Evolutionary conservation across 2,329 filamentous ascomycete species (phyloP), one percentile per base, ranked within the genome.

Genomic region (Tolypocladium ovalisporum): DNA sequence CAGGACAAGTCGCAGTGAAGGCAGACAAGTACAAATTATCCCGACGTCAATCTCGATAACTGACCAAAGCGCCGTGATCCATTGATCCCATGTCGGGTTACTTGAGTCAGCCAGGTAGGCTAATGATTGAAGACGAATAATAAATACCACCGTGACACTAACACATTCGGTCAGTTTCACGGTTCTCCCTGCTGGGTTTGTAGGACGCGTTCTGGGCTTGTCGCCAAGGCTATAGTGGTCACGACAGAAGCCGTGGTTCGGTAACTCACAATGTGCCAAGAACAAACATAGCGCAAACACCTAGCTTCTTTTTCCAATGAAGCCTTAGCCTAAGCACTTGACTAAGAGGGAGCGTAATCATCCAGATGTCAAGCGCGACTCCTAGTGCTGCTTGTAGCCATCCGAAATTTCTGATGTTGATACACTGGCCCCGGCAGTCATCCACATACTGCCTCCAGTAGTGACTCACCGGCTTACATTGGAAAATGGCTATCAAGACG

Each of bases 361-460:
- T 75, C 66, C 72, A 73, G 3, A 79, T 1, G 58, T 82, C 79
- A 27, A 77, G 67, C 0, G 65, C 66, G 52, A 81, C 79, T 54
- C 74, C 76, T 49, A 77, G 70, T 0, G 64, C 71, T 0, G 76
- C 78, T 37, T 76, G 75, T 4, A 73, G 68, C 76, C 76, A 82
- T 0, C 67, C 73, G 13, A 78, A 66, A 0, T 69, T 64, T 59
- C 77, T 79, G 53, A 75, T 66, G 53, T 77, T 70, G 35, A 77
- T 67, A 60, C 80, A 83, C 3, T 58, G 64, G 0, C 79, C 79
- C 1, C 74, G 51, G 6, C 19, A 22, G 19, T 15, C 64, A 3
- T 72, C 72, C 32, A 75, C 73, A 76, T 78, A 81, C 27, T 66
- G 67, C 0, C 67, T 71, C 80, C 80, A 83, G 60, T 75, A 76